Percentiles rank a stretch among this genome's conserved stretches.
phyloP scores from a whole-genome alignment of 257 asterid species.

The Eustoma russellianum region DNA sequence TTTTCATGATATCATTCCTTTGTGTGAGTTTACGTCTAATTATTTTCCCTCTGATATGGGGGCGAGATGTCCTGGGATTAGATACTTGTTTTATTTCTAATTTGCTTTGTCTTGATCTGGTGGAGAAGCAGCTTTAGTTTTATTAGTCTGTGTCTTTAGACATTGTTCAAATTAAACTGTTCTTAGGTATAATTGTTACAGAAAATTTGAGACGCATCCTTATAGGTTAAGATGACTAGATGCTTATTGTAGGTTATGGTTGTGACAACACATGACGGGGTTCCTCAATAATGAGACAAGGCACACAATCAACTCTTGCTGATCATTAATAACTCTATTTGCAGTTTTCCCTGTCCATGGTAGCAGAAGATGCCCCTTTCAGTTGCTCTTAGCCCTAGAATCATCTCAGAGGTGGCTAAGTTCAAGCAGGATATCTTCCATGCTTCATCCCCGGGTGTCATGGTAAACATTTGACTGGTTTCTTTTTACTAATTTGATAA shows the following conservation, averaged over 20 bases:
- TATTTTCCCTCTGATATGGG: not conserved
- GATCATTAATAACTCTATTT: constrained; percentile 12
- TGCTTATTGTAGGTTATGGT: constrained; percentile 72
- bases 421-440: constrained; percentile 98
- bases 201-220: constrained; percentile 1
- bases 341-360: constrained; percentile 93
- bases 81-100: too few relatives aligned
- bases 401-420: constrained; percentile 78
- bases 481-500: constrained; percentile 1
- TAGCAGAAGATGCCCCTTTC: constrained; percentile 90
- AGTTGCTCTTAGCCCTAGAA: constrained; percentile 97
- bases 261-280: constrained; percentile 98
- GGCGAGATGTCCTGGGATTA: not conserved
- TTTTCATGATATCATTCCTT: too few relatives aligned
- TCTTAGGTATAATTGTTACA: not conserved
- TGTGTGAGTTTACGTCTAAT: not conserved
- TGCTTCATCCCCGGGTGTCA: constrained; percentile 97
- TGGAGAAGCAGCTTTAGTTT: not conserved
- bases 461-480: constrained; percentile 37
- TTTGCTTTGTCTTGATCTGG: too few relatives aligned
- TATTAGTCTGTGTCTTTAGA: not conserved
- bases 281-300: constrained; percentile 53
- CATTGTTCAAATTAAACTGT: not conserved
- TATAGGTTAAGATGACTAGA: constrained; percentile 9
- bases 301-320: constrained; percentile 4